phyloP scores from a whole-genome alignment of 495 filamentous ascomycete genomes.

The Penicillium soppii region DNA sequence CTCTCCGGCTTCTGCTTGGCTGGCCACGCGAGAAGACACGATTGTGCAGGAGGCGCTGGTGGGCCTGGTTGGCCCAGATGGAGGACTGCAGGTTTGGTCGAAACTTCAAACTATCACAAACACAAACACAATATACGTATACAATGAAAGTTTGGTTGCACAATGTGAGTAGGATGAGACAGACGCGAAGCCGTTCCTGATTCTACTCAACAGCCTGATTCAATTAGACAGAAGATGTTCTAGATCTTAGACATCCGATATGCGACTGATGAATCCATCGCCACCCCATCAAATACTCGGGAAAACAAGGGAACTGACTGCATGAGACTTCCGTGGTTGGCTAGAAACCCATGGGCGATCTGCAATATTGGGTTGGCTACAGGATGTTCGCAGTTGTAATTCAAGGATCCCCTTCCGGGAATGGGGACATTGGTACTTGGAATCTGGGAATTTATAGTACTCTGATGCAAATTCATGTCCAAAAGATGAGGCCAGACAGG shows the following conservation, averaged over 20 bases:
- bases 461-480: slow-evolving; percentile 6
- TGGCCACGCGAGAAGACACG: slow-evolving; percentile 23
- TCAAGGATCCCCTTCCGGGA: slow-evolving; percentile 14
- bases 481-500: slow-evolving; percentile 2
- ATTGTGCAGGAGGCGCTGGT: slow-evolving; percentile 5
- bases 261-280: slow-evolving; percentile 2
- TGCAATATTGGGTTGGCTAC: slow-evolving; percentile 12
- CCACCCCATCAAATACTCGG: slow-evolving; percentile 11
- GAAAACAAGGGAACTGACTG: slow-evolving; percentile 17
- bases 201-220: not conserved
- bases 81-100: slow-evolving; percentile 22
- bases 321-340: slow-evolving; percentile 13
- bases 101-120: too few relatives aligned
- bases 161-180: not conserved
- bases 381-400: slow-evolving; percentile 10
- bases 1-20: slow-evolving; percentile 21
- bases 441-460: not conserved
- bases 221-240: not conserved
- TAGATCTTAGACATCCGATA: not conserved
- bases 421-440: not conserved
- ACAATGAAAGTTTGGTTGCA: slow-evolving; percentile 1
- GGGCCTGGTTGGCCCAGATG: slow-evolving; percentile 18
- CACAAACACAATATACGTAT: too few relatives aligned
- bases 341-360: slow-evolving; percentile 5
- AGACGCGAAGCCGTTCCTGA: not conserved